Evolutionary conservation across 495 filamentous ascomycete species (phyloP).

Genomic region (Lepraria neglecta): DNA sequence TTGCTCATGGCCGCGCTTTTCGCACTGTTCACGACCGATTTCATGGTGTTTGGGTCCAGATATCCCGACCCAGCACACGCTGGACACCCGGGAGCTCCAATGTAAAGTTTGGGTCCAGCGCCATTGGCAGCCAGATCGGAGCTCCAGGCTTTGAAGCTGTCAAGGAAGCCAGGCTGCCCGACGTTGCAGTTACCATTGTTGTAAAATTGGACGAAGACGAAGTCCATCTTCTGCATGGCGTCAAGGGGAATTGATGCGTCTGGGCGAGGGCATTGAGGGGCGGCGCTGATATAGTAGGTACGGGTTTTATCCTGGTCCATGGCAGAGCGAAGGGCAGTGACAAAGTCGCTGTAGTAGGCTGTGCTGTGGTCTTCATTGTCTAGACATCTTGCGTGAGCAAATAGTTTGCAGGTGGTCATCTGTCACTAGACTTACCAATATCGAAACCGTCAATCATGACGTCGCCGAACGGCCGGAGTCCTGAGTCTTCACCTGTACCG

Average conservation of each 20-base stretch:
- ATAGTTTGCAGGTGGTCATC: background rate
- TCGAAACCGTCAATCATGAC: constrained; percentile 56
- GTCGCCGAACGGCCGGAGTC: constrained; percentile 46
- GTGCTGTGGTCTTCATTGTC: constrained; percentile 33
- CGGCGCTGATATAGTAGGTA: constrained; percentile 50
- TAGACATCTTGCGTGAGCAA: constrained; percentile 15
- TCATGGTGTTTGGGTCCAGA: constrained; percentile 36
- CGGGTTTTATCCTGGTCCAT: constrained; percentile 42
- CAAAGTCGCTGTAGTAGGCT: constrained; percentile 39
- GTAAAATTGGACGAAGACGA: constrained; percentile 46
- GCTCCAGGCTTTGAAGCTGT: constrained; percentile 44
- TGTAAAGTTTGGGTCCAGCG: constrained; percentile 41
- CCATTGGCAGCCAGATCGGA: constrained; percentile 36
- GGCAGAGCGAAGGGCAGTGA: constrained; percentile 40
- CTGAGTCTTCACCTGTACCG: constrained; percentile 31
- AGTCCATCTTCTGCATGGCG: constrained; percentile 35
- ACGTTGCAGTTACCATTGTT: constrained; percentile 37
- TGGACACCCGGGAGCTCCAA: constrained; percentile 43
- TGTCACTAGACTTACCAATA: constrained; percentile 38
- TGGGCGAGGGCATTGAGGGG: constrained; percentile 51
- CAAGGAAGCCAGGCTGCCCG: constrained; percentile 23
- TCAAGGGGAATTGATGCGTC: constrained; percentile 46
- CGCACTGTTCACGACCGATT: constrained; percentile 28
- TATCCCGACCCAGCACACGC: constrained; percentile 41
- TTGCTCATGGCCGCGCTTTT: constrained; percentile 29